These are phyloP conservation scores for Porphyrellus cyaneotinctus DNA, from an alignment of 768 basidiomycete species.

Conservation along the genomic window DNA sequence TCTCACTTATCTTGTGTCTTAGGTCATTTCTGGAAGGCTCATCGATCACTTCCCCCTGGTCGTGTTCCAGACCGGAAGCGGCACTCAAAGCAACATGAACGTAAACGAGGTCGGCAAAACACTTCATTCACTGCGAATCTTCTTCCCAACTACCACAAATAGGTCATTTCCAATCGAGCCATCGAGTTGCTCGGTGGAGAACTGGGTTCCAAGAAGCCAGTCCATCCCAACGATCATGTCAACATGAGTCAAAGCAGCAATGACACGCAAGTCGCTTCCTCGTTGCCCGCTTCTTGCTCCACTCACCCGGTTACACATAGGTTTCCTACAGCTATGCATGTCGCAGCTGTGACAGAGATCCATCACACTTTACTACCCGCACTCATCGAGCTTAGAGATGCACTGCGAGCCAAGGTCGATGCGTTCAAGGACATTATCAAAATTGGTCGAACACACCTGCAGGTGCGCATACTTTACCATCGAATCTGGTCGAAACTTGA, in stretches of 20 bases:
- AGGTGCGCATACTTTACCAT: slow-evolving; percentile 38
- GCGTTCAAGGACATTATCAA: slow-evolving; percentile 92
- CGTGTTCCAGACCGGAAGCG: slow-evolving; percentile 98
- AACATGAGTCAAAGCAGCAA: slow-evolving; percentile 99
- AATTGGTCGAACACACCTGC: slow-evolving; percentile 96
- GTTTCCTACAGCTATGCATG: slow-evolving; percentile 99
- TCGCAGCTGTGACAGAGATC: slow-evolving; percentile 91
- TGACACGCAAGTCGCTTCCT: slow-evolving; percentile 69
- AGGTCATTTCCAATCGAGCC: slow-evolving; percentile 98
- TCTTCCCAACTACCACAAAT: neutral
- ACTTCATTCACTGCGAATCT: neutral
- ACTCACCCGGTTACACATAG: slow-evolving; percentile 36
- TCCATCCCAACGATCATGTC: slow-evolving; percentile 99
- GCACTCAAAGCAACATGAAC: slow-evolving; percentile 99
- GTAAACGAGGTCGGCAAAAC: slow-evolving; percentile 76
- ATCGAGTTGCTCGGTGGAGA: slow-evolving; percentile 95
- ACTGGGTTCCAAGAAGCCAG: slow-evolving; percentile 93
- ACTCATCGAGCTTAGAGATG: slow-evolving; percentile 76
- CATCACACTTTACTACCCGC: slow-evolving; percentile 78
- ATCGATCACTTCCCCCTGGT: slow-evolving; percentile 96
- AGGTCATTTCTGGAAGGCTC: slow-evolving; percentile 96
- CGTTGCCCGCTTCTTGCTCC: neutral
- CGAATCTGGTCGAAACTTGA: neutral
- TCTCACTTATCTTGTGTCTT: slow-evolving; percentile 3
- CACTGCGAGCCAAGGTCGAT: slow-evolving; percentile 76